Percentiles rank a stretch among this genome's conserved stretches.
Conservation (phyloP, 2,329 filamentous ascomycete genomes). For the Ophiosphaerella korrae region DNA sequence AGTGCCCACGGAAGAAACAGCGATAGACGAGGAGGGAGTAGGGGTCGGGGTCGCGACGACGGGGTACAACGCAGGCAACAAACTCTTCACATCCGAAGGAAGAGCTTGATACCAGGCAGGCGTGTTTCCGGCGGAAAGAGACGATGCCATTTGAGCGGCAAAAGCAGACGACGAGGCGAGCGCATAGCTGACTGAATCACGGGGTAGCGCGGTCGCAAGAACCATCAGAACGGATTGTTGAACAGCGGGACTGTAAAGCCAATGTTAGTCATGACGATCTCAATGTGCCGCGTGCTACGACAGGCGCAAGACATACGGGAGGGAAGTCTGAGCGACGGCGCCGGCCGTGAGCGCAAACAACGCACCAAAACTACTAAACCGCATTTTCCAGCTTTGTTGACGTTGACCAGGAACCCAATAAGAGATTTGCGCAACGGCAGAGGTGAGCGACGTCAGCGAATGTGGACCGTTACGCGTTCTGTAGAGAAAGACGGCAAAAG, state of each 20-base stretch:
- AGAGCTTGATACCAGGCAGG: conserved; percentile 54
- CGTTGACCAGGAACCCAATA: conserved; percentile 4
- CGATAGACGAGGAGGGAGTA: conserved; percentile 16
- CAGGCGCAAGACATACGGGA: conserved; percentile 26
- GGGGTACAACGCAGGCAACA: conserved; percentile 47
- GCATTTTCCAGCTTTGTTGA: conserved; percentile 30
- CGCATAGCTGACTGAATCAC: conserved; percentile 47
- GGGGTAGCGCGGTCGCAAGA: conserved; percentile 53
- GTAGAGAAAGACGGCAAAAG: conserved; percentile 22
- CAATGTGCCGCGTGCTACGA: conserved; percentile 6
- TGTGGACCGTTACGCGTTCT: conserved; percentile 26
- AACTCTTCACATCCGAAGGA: conserved; percentile 52
- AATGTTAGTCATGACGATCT: conserved; percentile 13
- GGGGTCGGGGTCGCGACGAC: conserved; percentile 22
- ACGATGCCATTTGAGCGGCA: conserved; percentile 49
- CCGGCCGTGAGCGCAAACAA: conserved; percentile 37
- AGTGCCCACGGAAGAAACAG: conserved; percentile 11
- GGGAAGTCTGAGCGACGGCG: conserved; percentile 27
- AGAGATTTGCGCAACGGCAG: conserved; percentile 14
- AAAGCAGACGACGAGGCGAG: conserved; percentile 51
- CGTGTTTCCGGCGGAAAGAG: conserved; percentile 50
- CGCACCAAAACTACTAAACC: conserved; percentile 32
- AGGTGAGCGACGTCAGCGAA: conserved; percentile 20
- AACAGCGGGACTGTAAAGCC: conserved; percentile 19
- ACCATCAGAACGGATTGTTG: conserved; percentile 49